phyloP scores from a whole-genome alignment of 176 grass and related monocot species.

The Hsuehochloa calcarea region DNA sequence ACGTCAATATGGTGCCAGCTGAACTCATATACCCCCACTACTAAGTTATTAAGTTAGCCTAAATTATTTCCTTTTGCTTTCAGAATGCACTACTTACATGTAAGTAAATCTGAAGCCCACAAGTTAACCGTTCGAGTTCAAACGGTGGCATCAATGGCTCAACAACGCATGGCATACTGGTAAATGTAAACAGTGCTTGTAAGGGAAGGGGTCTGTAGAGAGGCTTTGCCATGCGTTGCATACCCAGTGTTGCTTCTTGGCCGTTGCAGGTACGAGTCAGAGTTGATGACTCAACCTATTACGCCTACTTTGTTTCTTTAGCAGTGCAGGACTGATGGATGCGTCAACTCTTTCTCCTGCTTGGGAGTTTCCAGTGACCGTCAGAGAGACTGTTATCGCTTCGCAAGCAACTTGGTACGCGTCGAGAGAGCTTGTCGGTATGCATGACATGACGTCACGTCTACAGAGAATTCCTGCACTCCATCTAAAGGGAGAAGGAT shows the following conservation, averaged over 20 bases:
- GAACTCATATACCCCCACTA: not conserved
- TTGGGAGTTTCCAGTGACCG: not conserved
- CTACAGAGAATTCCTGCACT: not conserved
- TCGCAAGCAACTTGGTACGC: not conserved
- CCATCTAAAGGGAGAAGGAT: not conserved
- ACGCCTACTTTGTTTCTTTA: not conserved
- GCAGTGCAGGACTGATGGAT: not conserved
- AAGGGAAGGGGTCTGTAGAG: not conserved
- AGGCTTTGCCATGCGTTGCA: not conserved
- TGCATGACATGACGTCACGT: not conserved
- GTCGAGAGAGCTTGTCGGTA: conserved; percentile 3
- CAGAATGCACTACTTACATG: not conserved
- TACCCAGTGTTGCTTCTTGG: not conserved
- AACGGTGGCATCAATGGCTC: not conserved
- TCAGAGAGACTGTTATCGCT: not conserved
- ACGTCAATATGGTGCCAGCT: not conserved
- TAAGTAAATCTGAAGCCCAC: not conserved
- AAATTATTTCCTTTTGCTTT: not conserved
- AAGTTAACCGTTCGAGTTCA: not conserved
- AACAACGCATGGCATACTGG: not conserved
- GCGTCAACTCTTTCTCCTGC: not conserved
- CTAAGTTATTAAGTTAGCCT: not conserved
- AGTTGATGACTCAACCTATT: not conserved
- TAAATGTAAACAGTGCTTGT: not conserved
- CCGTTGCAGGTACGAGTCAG: not conserved